A percentile compares a stretch with the other conserved stretches of the same genome.
Evolutionary conservation across 1,284 basidiomycete species (phyloP).

Genomic region (Boletus mariae): DNA sequence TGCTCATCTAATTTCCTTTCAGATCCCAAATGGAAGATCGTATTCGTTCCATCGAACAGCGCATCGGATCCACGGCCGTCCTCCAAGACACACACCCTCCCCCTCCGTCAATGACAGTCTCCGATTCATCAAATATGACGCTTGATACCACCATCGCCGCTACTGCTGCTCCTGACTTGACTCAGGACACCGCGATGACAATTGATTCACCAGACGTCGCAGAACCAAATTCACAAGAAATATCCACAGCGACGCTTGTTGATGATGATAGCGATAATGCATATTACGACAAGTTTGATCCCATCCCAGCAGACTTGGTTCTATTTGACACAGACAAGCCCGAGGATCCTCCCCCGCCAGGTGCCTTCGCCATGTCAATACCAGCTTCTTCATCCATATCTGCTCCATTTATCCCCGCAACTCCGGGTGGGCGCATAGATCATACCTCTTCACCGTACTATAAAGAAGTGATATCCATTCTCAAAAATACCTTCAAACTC

Average conservation of each 20-base stretch:
- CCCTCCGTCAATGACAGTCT: constrained; percentile 16
- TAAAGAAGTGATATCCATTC: constrained; percentile 56
- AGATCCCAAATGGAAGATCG: constrained; percentile 30
- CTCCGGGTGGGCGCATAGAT: constrained; percentile 16
- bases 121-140: constrained; percentile 16
- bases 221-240: constrained; percentile 20
- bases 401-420: constrained; percentile 1
- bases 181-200: constrained; percentile 4
- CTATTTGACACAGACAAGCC: constrained; percentile 15
- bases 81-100: constrained; percentile 12
- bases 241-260: constrained; percentile 16
- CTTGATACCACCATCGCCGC: constrained; percentile 1
- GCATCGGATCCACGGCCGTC: constrained; percentile 7
- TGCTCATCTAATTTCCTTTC: neutral
- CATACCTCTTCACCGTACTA: constrained; percentile 44
- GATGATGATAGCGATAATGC: constrained; percentile 30
- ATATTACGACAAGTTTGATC: constrained; percentile 30
- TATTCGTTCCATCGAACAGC: constrained; percentile 22
- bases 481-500: constrained; percentile 69
- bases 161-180: neutral
- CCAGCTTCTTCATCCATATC: constrained; percentile 7
- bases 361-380: neutral
- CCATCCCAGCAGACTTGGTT: constrained; percentile 17
- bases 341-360: neutral
- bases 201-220: constrained; percentile 8